Percentiles rank a stretch among this genome's conserved stretches.
phyloP scores from a whole-genome alignment of 1,139 yeast genomes.

The Pichia sp. region DNA sequence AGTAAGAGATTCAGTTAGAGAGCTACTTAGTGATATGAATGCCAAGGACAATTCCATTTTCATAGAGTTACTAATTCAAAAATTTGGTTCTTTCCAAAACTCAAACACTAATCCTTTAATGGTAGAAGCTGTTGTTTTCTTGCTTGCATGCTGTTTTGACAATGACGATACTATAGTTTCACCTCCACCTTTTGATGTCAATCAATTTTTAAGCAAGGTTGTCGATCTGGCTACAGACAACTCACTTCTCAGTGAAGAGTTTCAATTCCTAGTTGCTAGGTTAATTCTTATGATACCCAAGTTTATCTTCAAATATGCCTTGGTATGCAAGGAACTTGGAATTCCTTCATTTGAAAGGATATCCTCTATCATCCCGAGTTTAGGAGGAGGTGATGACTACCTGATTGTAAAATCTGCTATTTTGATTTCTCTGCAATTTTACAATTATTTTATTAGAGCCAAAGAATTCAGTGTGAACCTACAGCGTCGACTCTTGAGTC shows the following conservation, averaged over 20 bases:
- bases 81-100: constrained; percentile 14
- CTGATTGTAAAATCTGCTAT: constrained; percentile 42
- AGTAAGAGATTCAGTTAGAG: constrained; percentile 53
- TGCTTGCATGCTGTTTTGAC: constrained; percentile 42
- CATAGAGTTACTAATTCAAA: constrained; percentile 30
- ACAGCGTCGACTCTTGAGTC: constrained; percentile 38
- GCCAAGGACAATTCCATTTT: constrained; percentile 35
- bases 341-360: constrained; percentile 39
- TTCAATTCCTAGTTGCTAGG: constrained; percentile 42
- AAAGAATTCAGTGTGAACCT: constrained; percentile 26
- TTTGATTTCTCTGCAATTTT: constrained; percentile 53
- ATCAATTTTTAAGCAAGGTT: constrained; percentile 9
- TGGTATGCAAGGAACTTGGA: constrained; percentile 39
- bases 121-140: constrained; percentile 41
- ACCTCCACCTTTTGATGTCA: constrained; percentile 25
- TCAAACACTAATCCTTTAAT: constrained; percentile 3
- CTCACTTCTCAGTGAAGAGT: constrained; percentile 16
- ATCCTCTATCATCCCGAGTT: constrained; percentile 26
- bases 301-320: constrained; percentile 48
- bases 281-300: constrained; percentile 51
- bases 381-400: constrained; percentile 17
- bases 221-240: constrained; percentile 11
- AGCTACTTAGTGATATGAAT: constrained; percentile 46
- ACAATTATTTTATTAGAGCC: constrained; percentile 42
- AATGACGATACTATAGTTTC: constrained; percentile 40